Evolutionary conservation across 2,329 filamentous ascomycete genomes (phyloP).

Genomic region (Fusarium goolgardi): DNA sequence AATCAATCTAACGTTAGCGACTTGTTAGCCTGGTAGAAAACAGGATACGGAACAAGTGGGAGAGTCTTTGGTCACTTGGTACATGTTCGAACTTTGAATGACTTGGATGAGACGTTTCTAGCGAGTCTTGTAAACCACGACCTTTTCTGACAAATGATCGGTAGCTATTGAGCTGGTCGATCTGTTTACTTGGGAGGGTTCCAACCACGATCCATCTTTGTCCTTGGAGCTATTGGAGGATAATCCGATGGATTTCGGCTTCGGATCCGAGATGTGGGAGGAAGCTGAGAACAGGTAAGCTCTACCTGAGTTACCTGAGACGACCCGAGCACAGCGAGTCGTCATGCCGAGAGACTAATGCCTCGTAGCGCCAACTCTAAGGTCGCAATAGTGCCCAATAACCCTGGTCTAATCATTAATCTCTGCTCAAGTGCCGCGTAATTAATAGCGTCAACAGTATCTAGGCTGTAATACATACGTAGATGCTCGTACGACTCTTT

Average conservation of each 20-base stretch:
- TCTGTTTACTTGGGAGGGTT: not conserved
- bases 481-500: not conserved
- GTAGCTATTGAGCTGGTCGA: not conserved
- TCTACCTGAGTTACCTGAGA: not conserved
- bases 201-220: not conserved
- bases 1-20: not conserved
- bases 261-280: conserved; percentile 15
- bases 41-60: conserved; percentile 1
- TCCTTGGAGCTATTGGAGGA: not conserved
- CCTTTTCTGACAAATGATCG: not conserved
- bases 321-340: conserved; percentile 8
- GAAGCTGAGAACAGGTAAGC: not conserved
- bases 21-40: not conserved
- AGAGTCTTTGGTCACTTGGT: not conserved
- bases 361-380: conserved; percentile 2
- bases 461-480: not conserved
- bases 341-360: conserved; percentile 13
- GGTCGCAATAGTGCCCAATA: not conserved
- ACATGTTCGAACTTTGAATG: not conserved
- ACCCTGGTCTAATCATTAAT: conserved; percentile 9
- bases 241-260: conserved; percentile 23
- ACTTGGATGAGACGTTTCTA: not conserved
- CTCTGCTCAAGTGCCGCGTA: conserved; percentile 6
- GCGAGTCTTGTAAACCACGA: not conserved
- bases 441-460: conserved; percentile 5